phyloP scores from a whole-genome alignment of 2,329 filamentous ascomycete species.

The Magnaporthales sp. region DNA sequence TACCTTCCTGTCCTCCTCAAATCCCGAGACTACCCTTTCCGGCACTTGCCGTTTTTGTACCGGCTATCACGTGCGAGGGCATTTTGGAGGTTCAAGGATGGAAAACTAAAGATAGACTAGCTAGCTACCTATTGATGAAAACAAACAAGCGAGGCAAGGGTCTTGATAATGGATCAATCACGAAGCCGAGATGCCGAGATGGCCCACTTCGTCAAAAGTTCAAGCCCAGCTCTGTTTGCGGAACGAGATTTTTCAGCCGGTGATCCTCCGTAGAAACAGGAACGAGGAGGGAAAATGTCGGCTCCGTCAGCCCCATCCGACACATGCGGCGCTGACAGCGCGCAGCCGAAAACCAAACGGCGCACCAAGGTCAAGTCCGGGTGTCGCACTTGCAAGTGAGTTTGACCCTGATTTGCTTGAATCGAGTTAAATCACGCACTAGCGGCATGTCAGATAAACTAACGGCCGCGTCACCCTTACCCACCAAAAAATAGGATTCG shows the following conservation, averaged over 20 bases:
- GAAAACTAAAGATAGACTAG: background rate
- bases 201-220: background rate
- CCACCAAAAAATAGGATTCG: constrained; percentile 10
- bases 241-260: background rate
- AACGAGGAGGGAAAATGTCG: background rate
- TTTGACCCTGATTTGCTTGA: background rate
- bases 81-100: background rate
- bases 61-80: no score
- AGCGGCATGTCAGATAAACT: background rate
- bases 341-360: background rate
- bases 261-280: background rate
- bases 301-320: background rate
- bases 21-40: background rate
- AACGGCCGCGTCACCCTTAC: background rate
- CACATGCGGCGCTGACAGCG: no score
- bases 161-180: background rate
- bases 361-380: constrained; percentile 9
- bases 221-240: background rate
- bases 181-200: background rate
- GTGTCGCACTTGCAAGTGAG: constrained; percentile 8
- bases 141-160: background rate
- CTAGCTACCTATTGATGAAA: no score
- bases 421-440: background rate
- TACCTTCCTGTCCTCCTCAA: background rate
- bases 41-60: background rate